A percentile compares a stretch with the other conserved stretches of the same genome.
These are phyloP conservation scores for Leucosporidium creatinivorum DNA, from an alignment of 768 basidiomycete species.

Conservation along the genomic window DNA sequence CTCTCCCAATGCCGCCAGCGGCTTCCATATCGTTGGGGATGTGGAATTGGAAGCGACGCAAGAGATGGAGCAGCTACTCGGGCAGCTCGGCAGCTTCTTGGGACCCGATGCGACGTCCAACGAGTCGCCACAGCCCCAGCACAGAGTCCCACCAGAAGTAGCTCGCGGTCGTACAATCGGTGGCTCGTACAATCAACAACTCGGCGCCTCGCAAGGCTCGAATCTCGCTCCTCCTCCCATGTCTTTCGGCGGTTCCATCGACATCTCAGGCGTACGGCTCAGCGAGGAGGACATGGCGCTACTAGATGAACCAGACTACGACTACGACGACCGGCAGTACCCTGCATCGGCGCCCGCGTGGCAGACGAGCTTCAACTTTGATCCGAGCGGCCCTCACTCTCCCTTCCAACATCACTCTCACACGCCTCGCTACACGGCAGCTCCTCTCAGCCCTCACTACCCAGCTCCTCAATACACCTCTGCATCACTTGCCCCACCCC, in stretches of 20 bases:
- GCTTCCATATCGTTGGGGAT: no score
- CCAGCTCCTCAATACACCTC: not conserved
- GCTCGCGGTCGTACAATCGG: not conserved
- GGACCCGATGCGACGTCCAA: not conserved
- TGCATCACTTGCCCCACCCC: not conserved
- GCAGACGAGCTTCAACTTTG: constrained; percentile 16
- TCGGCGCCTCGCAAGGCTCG: not conserved
- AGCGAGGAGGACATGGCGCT: constrained; percentile 18
- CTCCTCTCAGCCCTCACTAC: not conserved
- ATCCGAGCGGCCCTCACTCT: not conserved
- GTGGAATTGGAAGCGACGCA: not conserved
- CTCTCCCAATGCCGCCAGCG: no score
- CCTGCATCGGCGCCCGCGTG: constrained; percentile 21
- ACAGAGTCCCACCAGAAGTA: not conserved
- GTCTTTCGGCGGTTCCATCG: constrained; percentile 2
- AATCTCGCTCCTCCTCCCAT: not conserved
- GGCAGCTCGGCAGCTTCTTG: not conserved
- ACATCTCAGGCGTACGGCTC: constrained; percentile 21
- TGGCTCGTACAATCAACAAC: not conserved
- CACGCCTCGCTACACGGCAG: not conserved
- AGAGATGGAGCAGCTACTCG: constrained; percentile 1
- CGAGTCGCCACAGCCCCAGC: not conserved
- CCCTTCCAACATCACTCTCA: not conserved
- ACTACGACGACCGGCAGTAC: not conserved
- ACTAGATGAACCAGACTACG: constrained; percentile 7